Evolutionary conservation across 164 flowering plant species (phyloP).

Genomic region (Berberis vulgaris): DNA sequence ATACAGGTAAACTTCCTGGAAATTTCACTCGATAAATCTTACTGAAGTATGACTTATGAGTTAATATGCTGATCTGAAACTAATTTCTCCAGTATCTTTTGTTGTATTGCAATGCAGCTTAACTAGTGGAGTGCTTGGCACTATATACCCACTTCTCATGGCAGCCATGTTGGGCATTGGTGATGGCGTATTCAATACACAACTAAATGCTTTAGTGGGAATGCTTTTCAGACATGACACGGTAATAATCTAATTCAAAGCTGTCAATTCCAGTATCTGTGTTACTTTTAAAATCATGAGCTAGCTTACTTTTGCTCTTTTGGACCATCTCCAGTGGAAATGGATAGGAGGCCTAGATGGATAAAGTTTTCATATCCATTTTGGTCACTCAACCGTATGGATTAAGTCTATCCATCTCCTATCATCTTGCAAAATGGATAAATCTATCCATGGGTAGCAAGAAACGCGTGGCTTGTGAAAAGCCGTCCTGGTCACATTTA

Average conservation of each 20-base stretch:
- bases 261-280: too few species aligned
- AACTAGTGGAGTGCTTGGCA: conserved; percentile 47
- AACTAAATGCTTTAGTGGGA: conserved; percentile 78
- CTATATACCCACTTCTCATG: conserved; percentile 56
- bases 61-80: background rate
- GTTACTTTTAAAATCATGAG: too few species aligned
- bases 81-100: background rate
- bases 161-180: conserved; percentile 82
- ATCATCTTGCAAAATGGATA: too few species aligned
- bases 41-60: background rate
- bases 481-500: too few species aligned
- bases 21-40: background rate
- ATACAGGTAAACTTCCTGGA: conserved; percentile 38
- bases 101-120: conserved; percentile 28
- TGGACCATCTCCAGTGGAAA: too few species aligned
- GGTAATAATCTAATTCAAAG: conserved; percentile 30
- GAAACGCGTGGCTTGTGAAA: too few species aligned
- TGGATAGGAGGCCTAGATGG: too few species aligned
- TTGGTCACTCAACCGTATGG: too few species aligned
- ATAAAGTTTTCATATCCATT: too few species aligned
- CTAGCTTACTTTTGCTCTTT: too few species aligned
- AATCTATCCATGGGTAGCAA: too few species aligned
- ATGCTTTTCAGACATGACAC: conserved; percentile 76
- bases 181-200: conserved; percentile 81
- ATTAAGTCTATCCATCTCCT: too few species aligned